Base-by-base conservation (phyloP, 139 green algal species). In the Picochlorum sp. region DNA sequence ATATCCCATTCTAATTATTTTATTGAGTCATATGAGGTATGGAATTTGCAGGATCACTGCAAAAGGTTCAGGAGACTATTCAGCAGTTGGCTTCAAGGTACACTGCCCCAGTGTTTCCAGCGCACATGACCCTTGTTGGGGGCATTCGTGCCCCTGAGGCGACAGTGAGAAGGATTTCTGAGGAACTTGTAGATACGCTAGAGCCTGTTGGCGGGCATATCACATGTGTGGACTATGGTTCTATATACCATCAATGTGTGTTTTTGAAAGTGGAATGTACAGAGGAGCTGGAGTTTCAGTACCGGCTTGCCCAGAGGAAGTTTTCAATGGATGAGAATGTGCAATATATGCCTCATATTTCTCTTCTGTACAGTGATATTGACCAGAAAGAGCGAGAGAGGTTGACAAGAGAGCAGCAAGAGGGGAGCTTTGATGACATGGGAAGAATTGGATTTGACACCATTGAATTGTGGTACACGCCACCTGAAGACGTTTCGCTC, bases 321-420 rank as follows among this genome's bases (percentile, higher is more conserved):
- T 49, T 11, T 78, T 62, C 20, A 41, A 41, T 41, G 34, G 62
- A 73, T 34, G 24, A 62, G 6, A 26, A 30, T 21, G 55, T 20
- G 21, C 8, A n/a, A 6, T 81, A 81, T 58, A 81, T 81, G 74
- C 74, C 74, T 14, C 74, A 81, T 63, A 38, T 79, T n/a, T 70
- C 56, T 6, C 57, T 81, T n/a, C 57, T 81, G 47, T 81, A 81
- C 20, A 34, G 45, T 18, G 74, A 81, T 31, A 75, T 81, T 1
- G 7, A 18, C 16, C 7, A 54, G n/a, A 47, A 16, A 67, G 74
- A 73, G 60, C 26, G 18, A 38, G 14, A 21, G 15, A 56, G 13
- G 11, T 23, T 54, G 47, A 54, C 16, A 6, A 54, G 18, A 24
- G 47, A 20, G 16, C 47, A 21, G 18, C 18, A 21, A 28, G 28